Evolutionary conservation across 1,139 yeast genomes (phyloP), one percentile per base, ranked within the genome.

Genomic region (Scheffersomyces cryptocercus): DNA sequence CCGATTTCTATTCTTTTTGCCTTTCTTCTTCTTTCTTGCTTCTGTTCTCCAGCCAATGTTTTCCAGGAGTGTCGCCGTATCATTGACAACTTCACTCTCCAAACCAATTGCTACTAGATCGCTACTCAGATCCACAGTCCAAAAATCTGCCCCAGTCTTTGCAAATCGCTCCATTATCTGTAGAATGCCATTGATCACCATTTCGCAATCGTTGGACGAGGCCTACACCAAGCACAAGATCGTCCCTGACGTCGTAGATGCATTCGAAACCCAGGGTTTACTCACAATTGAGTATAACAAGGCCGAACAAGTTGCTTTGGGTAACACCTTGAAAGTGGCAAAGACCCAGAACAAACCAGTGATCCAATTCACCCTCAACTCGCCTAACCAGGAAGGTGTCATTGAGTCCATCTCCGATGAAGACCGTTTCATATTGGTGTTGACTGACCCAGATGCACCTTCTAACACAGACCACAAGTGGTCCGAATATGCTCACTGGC

Each of bases 371-470:
- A 81, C 91, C 5, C 70, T 84, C 48, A 79, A 81, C 50, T 68
- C 79, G 24, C 64, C 74, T 53, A 51, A 52, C 51, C 64, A 65
- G 61, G 51, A 69, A 66, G 42, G 67, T 59, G 42, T 72, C 64
- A 40, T 66, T 73, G 58, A 70, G 67, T 43, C 45, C 38, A 72
- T 79, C 38, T 58, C 68, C 15, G 59, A 67, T 16, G 61, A 67
- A n/a, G 88, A 83, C 51, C 68, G 73, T 41, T 88, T 85, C 65
- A 82, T 93, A 3, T 68, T 90, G 52, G 87, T 87, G 3, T 56
- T 90, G 53, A 90, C 97, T 3, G 97, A 90, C 62, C 97, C 97
- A 1, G 97, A 90, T 70, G 97, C 97, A 7, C 97, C 97, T 13
- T 80, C 91, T 3, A 77, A 82, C 51, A 73, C 77, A 1, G 97